A percentile compares a stretch with the other conserved stretches of the same genome.
phyloP scores from a whole-genome alignment of 2,329 filamentous ascomycete genomes.

The Allantophomopsis cytisporea region DNA sequence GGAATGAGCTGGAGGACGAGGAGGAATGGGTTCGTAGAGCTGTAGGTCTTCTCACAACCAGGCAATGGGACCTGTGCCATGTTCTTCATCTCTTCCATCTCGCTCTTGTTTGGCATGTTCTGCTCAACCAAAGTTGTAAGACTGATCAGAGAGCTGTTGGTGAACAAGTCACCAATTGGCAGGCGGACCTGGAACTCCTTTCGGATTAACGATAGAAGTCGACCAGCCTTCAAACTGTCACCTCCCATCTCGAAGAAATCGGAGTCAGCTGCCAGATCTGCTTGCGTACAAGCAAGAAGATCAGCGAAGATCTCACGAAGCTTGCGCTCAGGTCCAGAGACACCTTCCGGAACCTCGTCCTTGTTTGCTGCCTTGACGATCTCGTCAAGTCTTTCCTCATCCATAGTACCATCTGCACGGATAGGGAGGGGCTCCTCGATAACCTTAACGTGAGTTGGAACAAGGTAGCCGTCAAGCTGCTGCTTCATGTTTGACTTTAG shows the following conservation, averaged over 20 bases:
- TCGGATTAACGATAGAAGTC: slow-evolving; percentile 34
- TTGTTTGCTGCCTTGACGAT: background rate
- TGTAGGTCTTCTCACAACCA: slow-evolving; percentile 26
- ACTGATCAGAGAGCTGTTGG: slow-evolving; percentile 25
- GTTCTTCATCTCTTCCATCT: slow-evolving; percentile 2
- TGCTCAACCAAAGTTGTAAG: slow-evolving; percentile 1
- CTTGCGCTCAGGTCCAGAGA: slow-evolving; percentile 18
- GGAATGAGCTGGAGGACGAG: slow-evolving; percentile 36
- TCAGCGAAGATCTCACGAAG: slow-evolving; percentile 29
- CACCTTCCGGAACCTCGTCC: background rate
- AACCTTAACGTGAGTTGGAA: slow-evolving; percentile 23
- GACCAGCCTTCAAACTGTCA: slow-evolving; percentile 38
- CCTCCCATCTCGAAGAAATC: slow-evolving; percentile 40
- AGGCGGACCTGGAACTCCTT: slow-evolving; percentile 32
- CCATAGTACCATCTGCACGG: slow-evolving; percentile 17
- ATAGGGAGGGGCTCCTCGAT: slow-evolving; percentile 21
- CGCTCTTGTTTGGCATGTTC: slow-evolving; percentile 1
- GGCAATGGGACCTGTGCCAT: slow-evolving; percentile 9
- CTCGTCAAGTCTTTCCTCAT: slow-evolving; percentile 14
- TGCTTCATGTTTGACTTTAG: slow-evolving; percentile 7
- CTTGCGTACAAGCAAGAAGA: slow-evolving; percentile 12
- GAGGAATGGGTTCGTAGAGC: slow-evolving; percentile 33
- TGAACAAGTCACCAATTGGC: slow-evolving; percentile 36
- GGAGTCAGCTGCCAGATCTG: slow-evolving; percentile 20
- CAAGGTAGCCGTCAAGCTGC: slow-evolving; percentile 18